phyloP scores from a whole-genome alignment of 73 alveolate species.

The Paramecium sexaurelia region DNA sequence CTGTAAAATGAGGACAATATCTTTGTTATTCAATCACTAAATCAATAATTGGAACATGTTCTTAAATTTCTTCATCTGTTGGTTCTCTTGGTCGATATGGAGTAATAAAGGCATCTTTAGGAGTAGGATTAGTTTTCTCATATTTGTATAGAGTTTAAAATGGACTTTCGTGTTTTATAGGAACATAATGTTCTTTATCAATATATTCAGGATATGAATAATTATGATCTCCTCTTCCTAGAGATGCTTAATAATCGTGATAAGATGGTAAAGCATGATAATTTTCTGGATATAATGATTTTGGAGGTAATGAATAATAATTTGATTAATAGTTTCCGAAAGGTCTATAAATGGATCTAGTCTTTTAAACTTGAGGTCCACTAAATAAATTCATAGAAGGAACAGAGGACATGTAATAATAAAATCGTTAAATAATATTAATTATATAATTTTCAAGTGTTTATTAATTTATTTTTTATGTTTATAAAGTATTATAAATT shows the following conservation, averaged over 20 bases:
- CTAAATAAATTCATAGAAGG: constrained; percentile 17
- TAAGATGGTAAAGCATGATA: constrained; percentile 8
- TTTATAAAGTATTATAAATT: too few relatives aligned
- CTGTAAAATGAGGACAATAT: neutral
- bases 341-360: neutral
- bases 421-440: neutral
- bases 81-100: constrained; percentile 23
- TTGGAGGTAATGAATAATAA: neutral
- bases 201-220: neutral
- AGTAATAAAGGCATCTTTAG: constrained; percentile 21
- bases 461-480: neutral
- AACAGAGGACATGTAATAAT: neutral
- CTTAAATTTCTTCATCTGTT: constrained; percentile 20
- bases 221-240: neutral
- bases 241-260: neutral
- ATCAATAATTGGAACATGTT: neutral
- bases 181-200: neutral
- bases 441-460: neutral
- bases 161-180: neutral
- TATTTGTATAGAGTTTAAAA: neutral
- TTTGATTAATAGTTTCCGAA: neutral
- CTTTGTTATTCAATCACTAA: neutral
- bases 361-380: neutral
- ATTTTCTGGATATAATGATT: constrained; percentile 11
- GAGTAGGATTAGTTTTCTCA: constrained; percentile 17